phyloP scores from a whole-genome alignment of 805 yeast genomes.

The Saccharomycopsis oosterbeekiorum region DNA sequence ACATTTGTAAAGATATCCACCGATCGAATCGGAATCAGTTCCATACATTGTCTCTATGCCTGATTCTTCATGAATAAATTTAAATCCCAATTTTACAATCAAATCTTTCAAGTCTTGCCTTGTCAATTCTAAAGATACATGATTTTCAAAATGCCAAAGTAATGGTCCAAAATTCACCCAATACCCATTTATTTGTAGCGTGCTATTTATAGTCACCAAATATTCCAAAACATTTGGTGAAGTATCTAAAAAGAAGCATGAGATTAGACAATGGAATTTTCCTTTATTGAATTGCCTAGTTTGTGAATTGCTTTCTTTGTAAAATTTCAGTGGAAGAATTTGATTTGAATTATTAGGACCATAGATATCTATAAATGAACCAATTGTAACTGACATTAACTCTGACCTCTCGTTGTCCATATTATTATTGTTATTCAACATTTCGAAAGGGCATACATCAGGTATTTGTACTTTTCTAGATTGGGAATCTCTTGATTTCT shows the following conservation, averaged over 20 bases:
- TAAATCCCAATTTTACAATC: conserved; percentile 41
- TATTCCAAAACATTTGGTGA: conserved; percentile 52
- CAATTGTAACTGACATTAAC: conserved; percentile 62
- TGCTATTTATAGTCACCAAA: conserved; percentile 36
- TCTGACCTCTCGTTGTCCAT: conserved; percentile 33
- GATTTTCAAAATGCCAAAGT: conserved; percentile 63
- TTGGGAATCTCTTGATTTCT: conserved; percentile 36
- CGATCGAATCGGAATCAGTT: conserved; percentile 39
- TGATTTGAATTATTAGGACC: conserved; percentile 33
- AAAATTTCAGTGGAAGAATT: conserved; percentile 1
- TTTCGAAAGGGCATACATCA: conserved; percentile 36
- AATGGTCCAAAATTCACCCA: conserved; percentile 67
- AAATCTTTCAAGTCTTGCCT: conserved; percentile 43
- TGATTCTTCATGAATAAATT: conserved; percentile 34
- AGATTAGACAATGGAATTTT: conserved; percentile 37
- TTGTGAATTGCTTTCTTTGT: background rate
- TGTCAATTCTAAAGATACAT: conserved; percentile 51
- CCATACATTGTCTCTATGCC: conserved; percentile 44
- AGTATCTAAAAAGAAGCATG: conserved; percentile 58
- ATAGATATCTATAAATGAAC: conserved; percentile 60
- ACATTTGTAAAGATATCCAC: conserved; percentile 49
- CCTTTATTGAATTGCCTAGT: conserved; percentile 24
- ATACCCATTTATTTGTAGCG: conserved; percentile 35
- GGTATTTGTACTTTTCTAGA: conserved; percentile 44
- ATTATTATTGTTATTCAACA: conserved; percentile 27